Evolutionary conservation across 2,329 filamentous ascomycete genomes (phyloP), one percentile per base, ranked within the genome.

Genomic region (Myriosclerotinia curreyana): DNA sequence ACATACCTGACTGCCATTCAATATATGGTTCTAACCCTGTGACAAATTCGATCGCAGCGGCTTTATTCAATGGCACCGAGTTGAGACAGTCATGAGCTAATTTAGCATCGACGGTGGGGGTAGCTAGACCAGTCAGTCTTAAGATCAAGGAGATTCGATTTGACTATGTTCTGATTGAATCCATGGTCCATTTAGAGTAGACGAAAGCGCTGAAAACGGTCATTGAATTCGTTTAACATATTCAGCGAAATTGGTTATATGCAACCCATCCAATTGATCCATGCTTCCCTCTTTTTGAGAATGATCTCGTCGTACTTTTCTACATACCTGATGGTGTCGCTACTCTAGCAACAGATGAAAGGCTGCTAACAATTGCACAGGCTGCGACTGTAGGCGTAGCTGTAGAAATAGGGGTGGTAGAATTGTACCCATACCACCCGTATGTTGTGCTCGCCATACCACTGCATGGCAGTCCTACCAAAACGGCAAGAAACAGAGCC

Each of bases 1-100:
- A 40, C 69, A 64, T 64, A 73, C 71, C 71, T 59, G 68, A 71
- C 62, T 74, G 73, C 69, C 70, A 74, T 56, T 73, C 68, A 8
- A 74, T 52, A 55, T 73, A 74, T 15, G 73, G 73, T 40, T 66
- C 64, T 28, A 72, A 66, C 17, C 69, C 52, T 50, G 71, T 69
- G 2, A 73, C 69, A 22, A 72, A 55, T 22, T 65, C 54, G 50
- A 74, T 25, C 11, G 72, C 73, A 22, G 67, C 70, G 3, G 62
- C 58, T 55, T 69, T 70, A 28, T 70, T 66, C 61, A 74, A 62
- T 22, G 73, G 71, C 4, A 74, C 72, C 1, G 72, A 73, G 22
- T 69, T 70, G 11, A 74, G 64, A 60, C 73, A 74, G 36, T 74
- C 71, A 64, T 70, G 65, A 14, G 72, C 73, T 28, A 74, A 59